A percentile compares a stretch with the other conserved stretches of the same genome.
These are phyloP conservation scores for Mangifera indica DNA, from an alignment of 345 rosid species.

Conservation along the genomic window DNA sequence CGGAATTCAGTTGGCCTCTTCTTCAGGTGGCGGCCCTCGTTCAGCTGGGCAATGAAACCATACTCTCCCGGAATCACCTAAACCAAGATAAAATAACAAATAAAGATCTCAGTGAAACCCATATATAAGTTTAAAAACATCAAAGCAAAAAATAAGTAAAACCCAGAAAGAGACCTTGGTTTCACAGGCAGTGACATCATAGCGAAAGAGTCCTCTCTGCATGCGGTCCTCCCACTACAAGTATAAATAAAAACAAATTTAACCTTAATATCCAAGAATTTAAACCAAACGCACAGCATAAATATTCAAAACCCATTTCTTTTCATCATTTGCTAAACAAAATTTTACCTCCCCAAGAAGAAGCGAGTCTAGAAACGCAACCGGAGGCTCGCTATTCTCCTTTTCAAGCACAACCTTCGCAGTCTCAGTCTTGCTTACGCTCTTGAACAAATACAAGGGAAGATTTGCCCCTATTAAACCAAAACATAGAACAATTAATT, in stretches of 20 bases:
- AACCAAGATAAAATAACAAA: constrained; percentile 5
- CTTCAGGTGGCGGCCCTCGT: constrained; percentile 94
- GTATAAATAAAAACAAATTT: constrained; percentile 14
- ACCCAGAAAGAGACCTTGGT: constrained; percentile 57
- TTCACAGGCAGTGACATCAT: constrained; percentile 93
- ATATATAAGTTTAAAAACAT: not conserved
- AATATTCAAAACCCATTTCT: not conserved
- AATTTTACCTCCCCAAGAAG: constrained; percentile 79
- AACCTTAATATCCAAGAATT: not conserved
- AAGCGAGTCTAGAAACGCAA: constrained; percentile 69
- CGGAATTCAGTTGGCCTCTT: constrained; percentile 96
- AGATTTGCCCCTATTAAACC: constrained; percentile 56
- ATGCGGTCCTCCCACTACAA: constrained; percentile 93
- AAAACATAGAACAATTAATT: not conserved
- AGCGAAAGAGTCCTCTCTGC: constrained; percentile 90
- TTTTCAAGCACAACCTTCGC: constrained; percentile 27
- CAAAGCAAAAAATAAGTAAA: not conserved
- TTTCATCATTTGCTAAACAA: constrained; percentile 4
- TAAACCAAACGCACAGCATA: not conserved
- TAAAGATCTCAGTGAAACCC: constrained; percentile 13
- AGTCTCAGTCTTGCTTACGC: constrained; percentile 26
- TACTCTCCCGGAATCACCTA: constrained; percentile 84
- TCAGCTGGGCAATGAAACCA: constrained; percentile 94
- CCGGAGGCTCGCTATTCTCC: constrained; percentile 43
- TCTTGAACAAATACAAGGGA: constrained; percentile 75